phyloP scores from a whole-genome alignment of 2,329 filamentous ascomycete genomes.

The Aspergillus texensis region DNA sequence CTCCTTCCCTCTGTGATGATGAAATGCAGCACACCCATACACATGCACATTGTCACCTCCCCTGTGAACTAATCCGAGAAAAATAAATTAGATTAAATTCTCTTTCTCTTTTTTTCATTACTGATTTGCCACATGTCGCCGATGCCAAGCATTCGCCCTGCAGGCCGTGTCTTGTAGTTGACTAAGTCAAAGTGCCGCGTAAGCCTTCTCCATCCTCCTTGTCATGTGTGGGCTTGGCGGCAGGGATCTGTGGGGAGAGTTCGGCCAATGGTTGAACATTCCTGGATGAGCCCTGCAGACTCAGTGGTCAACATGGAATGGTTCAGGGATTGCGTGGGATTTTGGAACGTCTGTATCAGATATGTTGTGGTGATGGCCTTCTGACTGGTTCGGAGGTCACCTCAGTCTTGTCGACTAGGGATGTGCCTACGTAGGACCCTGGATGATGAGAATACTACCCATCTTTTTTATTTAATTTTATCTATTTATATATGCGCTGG shows the following conservation, averaged over 20 bases:
- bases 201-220: slow-evolving; percentile 27
- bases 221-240: slow-evolving; percentile 27
- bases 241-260: slow-evolving; percentile 19
- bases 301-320: neutral
- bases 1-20: neutral
- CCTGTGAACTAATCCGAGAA: neutral
- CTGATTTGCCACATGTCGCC: slow-evolving; percentile 15
- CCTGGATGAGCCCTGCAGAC: neutral
- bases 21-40: neutral
- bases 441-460: neutral
- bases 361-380: neutral
- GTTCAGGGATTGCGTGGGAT: slow-evolving; percentile 8
- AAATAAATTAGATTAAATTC: neutral
- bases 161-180: slow-evolving; percentile 5
- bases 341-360: slow-evolving; percentile 1
- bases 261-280: slow-evolving; percentile 5
- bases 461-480: too few species aligned
- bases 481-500: neutral
- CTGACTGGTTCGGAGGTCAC: neutral
- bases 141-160: slow-evolving; percentile 21
- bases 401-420: neutral
- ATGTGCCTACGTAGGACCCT: neutral
- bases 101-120: neutral
- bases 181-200: slow-evolving; percentile 22
- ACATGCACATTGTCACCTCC: neutral